Conservation (phyloP, 1,139 yeast species). For the Saccharomyces hybrid region DNA sequence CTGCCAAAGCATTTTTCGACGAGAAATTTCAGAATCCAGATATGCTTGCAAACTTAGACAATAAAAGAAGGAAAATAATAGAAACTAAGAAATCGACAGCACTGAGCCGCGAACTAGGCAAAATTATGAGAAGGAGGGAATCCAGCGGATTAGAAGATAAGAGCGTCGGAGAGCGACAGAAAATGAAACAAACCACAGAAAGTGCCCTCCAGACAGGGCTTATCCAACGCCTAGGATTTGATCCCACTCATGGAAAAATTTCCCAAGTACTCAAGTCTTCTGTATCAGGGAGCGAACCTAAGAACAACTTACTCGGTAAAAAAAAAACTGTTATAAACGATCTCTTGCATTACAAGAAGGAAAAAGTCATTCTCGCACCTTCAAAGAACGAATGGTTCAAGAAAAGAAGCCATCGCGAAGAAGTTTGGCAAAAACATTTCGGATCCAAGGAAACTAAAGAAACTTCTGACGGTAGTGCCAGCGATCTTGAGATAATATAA, state of each 20-base stretch:
- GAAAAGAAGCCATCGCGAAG: conserved; percentile 24
- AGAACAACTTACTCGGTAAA: conserved; percentile 10
- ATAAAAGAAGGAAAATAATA: conserved; percentile 24
- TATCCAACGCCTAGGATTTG: conserved; percentile 43
- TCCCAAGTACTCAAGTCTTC: conserved; percentile 15
- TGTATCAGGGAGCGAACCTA: conserved; percentile 1
- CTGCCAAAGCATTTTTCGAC: conserved; percentile 43
- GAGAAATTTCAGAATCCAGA: conserved; percentile 45
- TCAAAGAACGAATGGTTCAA: conserved; percentile 26
- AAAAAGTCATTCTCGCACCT: conserved; percentile 29
- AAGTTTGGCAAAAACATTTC: conserved; percentile 22
- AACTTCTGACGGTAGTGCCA: conserved; percentile 25
- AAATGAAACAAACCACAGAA: conserved; percentile 19
- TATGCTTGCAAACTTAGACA: conserved; percentile 33
- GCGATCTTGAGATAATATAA: conserved; percentile 35
- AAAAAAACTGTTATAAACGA: conserved; percentile 24
- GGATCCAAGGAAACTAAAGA: conserved; percentile 7
- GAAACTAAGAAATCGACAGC: conserved; percentile 22
- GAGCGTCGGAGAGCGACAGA: conserved; percentile 6
- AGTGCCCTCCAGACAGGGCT: conserved; percentile 37
- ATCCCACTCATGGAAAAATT: conserved; percentile 38
- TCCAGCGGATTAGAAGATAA: conserved; percentile 3
- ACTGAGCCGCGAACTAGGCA: conserved; percentile 15
- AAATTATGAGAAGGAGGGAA: conserved; percentile 8
- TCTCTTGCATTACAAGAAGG: conserved; percentile 31